Evolutionary conservation across 345 rosid genomes (phyloP), one percentile per base, ranked within the genome.

Genomic region (Luvunga scandens): DNA sequence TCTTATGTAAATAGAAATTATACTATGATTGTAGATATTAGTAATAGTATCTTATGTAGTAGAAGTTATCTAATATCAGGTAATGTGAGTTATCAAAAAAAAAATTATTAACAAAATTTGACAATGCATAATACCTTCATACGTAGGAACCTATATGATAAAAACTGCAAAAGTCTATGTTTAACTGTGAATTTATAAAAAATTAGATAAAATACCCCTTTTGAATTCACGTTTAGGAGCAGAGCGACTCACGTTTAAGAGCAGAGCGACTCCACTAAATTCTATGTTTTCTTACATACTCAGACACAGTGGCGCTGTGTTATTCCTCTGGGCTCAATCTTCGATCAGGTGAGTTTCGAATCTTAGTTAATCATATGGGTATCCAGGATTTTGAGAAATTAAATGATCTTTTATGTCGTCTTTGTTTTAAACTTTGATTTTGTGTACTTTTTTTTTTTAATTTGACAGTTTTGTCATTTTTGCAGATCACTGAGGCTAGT

Each of bases 311-410:
- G 31, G 48, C 10, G 48, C 31, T 57, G 27, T 34, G 31, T 33
- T 9, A 33, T 60, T 60, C 67, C 7, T 7, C 36, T 62, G 4
- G 39, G 57, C 1, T 73, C 27, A 9, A 34, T 27, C 25, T 45
- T 30, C 9, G 25, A 28, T 72, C 34, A 45, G 80, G 81, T 73
- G 25, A 34, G 33, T 24, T 69, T 80, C 34, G 13, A 69, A 22
- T 70, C 53, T 36, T 53, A 31, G 14, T n/a, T 48, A 22, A 30
- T 75, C 25, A 38, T 14, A 38, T 75, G 72, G 73, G 75, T 62
- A 42, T 12, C 55, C 33, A 42, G 19, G 30, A 9, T 56, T 27
- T 59, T 21, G 64, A 13, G 9, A 55, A 71, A 6, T 64, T 72
- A 8, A 18, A 63, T 27, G 12, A 4, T 39, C 48, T 34, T 33